Evolutionary conservation across 2,329 filamentous ascomycete genomes (phyloP).

Genomic region (Penicillium decumbens): DNA sequence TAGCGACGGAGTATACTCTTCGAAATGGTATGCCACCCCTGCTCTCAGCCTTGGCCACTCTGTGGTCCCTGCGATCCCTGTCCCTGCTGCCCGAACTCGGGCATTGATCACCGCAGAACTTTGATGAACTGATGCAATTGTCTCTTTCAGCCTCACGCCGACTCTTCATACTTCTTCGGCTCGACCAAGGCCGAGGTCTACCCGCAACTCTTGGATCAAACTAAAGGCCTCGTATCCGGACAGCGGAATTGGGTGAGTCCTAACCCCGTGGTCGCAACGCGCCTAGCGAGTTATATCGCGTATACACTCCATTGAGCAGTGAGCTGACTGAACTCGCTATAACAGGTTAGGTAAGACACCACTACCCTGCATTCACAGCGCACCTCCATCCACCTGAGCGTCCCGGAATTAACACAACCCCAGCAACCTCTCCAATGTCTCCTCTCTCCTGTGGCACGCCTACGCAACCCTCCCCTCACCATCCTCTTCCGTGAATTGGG

Average conservation of each 20-base stretch:
- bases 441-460: slow-evolving; percentile 49
- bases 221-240: slow-evolving; percentile 37
- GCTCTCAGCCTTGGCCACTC: background rate
- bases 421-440: slow-evolving; percentile 47
- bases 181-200: slow-evolving; percentile 43
- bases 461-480: slow-evolving; percentile 43
- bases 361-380: background rate
- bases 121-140: slow-evolving; percentile 4
- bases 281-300: background rate
- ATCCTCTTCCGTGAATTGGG: slow-evolving; percentile 46
- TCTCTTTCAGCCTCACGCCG: slow-evolving; percentile 43
- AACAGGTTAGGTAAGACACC: slow-evolving; percentile 30
- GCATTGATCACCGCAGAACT: slow-evolving; percentile 3
- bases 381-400: background rate
- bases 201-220: slow-evolving; percentile 38
- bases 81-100: background rate
- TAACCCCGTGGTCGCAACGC: background rate
- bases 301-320: background rate
- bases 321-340: slow-evolving; percentile 2
- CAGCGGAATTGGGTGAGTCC: slow-evolving; percentile 46
- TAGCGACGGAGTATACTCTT: too few relatives aligned
- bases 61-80: too few relatives aligned
- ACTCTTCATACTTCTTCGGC: slow-evolving; percentile 43
- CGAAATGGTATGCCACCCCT: slow-evolving; percentile 2
- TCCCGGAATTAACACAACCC: slow-evolving; percentile 2